phyloP scores from a whole-genome alignment of 768 basidiomycete genomes.

The Lactifluus volemus region DNA sequence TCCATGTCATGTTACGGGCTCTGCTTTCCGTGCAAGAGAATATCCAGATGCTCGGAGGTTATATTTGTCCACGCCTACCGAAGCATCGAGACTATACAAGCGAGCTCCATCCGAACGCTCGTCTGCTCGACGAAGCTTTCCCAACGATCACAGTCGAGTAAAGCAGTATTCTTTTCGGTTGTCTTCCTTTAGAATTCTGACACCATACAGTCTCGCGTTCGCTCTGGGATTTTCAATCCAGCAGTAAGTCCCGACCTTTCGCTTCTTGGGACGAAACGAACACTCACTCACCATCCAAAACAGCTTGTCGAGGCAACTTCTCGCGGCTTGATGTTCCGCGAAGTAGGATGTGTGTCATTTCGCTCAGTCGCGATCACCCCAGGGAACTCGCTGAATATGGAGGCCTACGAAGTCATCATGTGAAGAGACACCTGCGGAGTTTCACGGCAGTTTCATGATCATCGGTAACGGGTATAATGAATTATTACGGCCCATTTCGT shows the following conservation, averaged over 20 bases:
- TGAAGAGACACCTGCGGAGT: not conserved
- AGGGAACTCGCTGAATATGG: constrained; percentile 17
- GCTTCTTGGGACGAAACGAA: not conserved
- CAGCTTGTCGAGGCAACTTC: constrained; percentile 18
- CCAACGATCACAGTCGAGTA: constrained; percentile 20
- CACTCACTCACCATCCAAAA: not conserved
- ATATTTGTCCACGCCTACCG: constrained; percentile 18
- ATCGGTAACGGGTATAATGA: not conserved
- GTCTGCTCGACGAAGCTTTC: constrained; percentile 20
- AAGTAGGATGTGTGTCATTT: constrained; percentile 19
- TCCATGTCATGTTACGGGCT: constrained; percentile 17
- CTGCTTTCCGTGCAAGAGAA: constrained; percentile 17
- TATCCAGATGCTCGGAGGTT: constrained; percentile 16
- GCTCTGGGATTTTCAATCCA: constrained; percentile 13
- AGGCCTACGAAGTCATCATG: constrained; percentile 16
- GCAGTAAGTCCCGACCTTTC: constrained; percentile 1
- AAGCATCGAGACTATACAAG: constrained; percentile 12
- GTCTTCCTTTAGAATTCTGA: not conserved
- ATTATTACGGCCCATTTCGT: not conserved
- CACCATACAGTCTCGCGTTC: constrained; percentile 10
- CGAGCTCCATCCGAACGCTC: constrained; percentile 20
- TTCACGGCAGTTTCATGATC: not conserved
- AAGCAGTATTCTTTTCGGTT: not conserved
- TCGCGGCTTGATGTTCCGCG: constrained; percentile 6
- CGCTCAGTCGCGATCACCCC: constrained; percentile 11